phyloP scores from a whole-genome alignment of 352 stramenopile species.

The Globisporangium acanthophoron region DNA sequence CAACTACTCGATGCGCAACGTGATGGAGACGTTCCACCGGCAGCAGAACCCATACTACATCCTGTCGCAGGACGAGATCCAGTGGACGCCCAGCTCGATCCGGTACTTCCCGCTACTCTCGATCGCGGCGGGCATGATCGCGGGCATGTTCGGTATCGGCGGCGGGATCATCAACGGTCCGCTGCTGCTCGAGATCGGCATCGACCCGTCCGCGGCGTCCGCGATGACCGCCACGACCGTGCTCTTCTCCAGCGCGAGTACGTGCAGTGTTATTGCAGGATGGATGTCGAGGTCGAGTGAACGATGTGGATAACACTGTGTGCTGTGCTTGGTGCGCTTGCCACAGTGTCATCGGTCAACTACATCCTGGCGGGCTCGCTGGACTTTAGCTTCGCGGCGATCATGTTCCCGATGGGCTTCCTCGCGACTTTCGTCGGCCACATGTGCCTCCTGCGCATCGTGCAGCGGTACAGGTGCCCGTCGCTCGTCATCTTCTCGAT shows the following conservation, averaged over 20 bases:
- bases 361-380: conserved; percentile 51
- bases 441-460: conserved; percentile 38
- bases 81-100: conserved; percentile 59
- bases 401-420: conserved; percentile 58
- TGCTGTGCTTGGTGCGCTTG: background rate
- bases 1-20: conserved; percentile 59
- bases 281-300: no score
- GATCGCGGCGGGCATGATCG: conserved; percentile 87
- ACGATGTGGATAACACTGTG: conserved; percentile 7
- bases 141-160: conserved; percentile 94
- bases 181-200: conserved; percentile 92
- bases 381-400: conserved; percentile 32
- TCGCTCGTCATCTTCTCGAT: conserved; percentile 71
- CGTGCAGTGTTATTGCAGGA: conserved; percentile 9
- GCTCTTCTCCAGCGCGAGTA: conserved; percentile 67
- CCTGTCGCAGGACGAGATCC: conserved; percentile 23
- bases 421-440: conserved; percentile 53
- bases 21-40: conserved; percentile 33
- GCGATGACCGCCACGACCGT: conserved; percentile 86
- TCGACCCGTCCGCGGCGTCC: conserved; percentile 76
- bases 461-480: conserved; percentile 55
- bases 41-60: conserved; percentile 53
- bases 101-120: conserved; percentile 88
- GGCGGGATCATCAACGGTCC: conserved; percentile 95
- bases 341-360: conserved; percentile 56